These are phyloP conservation scores for Orbilia javanica DNA, from an alignment of 2,329 filamentous ascomycete genomes.

Conservation along the genomic window DNA sequence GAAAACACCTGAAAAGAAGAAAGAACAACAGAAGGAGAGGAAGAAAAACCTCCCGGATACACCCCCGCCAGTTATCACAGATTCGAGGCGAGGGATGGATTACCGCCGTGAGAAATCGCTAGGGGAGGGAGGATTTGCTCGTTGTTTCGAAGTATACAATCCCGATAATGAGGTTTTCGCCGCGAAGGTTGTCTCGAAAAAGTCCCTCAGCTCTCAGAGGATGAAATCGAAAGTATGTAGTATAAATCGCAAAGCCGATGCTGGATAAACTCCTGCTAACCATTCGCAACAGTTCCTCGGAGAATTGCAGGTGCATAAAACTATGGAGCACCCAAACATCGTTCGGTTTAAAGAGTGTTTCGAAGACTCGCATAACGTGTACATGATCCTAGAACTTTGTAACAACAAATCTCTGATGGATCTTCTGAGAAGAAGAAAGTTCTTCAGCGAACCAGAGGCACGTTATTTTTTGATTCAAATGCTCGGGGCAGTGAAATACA, in stretches of 20 bases:
- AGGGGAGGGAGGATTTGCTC: conserved; percentile 62
- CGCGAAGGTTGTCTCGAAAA: conserved; percentile 63
- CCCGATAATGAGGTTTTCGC: conserved; percentile 62
- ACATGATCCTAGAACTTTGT: conserved; percentile 93
- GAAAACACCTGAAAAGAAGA: conserved; percentile 61
- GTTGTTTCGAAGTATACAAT: conserved; percentile 62
- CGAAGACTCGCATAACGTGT: conserved; percentile 87
- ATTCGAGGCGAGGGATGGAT: conserved; percentile 60
- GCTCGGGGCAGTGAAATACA: conserved; percentile 96
- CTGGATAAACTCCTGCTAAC: background rate
- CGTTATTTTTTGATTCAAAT: conserved; percentile 94
- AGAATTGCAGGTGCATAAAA: conserved; percentile 97
- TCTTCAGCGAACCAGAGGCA: conserved; percentile 91
- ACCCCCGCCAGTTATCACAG: conserved; percentile 61
- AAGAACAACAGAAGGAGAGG: conserved; percentile 59
- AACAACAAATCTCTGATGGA: conserved; percentile 97
- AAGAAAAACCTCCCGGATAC: conserved; percentile 62
- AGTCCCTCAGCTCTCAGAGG: conserved; percentile 60
- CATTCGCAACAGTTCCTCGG: conserved; percentile 72
- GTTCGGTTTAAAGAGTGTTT: conserved; percentile 96
- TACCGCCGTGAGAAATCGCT: conserved; percentile 61
- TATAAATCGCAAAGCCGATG: background rate
- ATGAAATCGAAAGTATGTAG: conserved; percentile 61
- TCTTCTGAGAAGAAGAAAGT: conserved; percentile 79
- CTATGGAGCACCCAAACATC: conserved; percentile 95